Evolutionary conservation across 2,329 filamentous ascomycete genomes (phyloP), one percentile per base, ranked within the genome.

Genomic region (Stromatinia cepivora): DNA sequence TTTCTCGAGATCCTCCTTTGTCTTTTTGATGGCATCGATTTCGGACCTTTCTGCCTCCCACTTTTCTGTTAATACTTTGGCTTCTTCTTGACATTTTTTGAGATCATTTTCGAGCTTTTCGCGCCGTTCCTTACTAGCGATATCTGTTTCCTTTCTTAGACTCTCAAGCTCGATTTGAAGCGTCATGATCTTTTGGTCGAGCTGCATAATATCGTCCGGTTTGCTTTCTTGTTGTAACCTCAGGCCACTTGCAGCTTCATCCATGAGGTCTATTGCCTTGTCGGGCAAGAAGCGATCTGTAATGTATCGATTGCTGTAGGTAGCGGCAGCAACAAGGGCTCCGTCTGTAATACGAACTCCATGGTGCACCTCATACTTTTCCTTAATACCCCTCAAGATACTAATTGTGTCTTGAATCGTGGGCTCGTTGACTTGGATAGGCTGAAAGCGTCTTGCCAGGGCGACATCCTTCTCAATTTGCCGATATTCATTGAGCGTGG

Each of bases 81-180:
- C 90, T 78, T 97, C 91, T 4, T 91, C 89, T 78, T 96, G 90
- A 75, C 92, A 91, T 63, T 84, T 83, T 76, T 92, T 91, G 28
- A 98, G 81, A 10, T 90, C 90, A 66, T 86, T 83, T 78, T 98
- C 90, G 0, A 98, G 86, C 77, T 94, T 94, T 76, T 96, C 92
- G 31, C 93, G 86, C 25, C 95, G 88, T 80, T 98, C 95, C 74
- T 89, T 90, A 77, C 93, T 97, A 25, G 92, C 90, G 62, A 97
- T 85, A 74, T 99, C 95, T 15, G 90, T 97, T 79, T 99, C 95
- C 76, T 98, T 98, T 64, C 94, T 88, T 54, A 99, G 81, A 71
- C 93, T 97, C 78, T 98, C 95, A 0, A 98, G 85, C 79, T 99
- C 94, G 72, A 99, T 98, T 78, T 97, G 94, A 20, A 98, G 93